Base-by-base conservation (phyloP, 2,329 filamentous ascomycete genomes). In the Botryotinia calthae region DNA sequence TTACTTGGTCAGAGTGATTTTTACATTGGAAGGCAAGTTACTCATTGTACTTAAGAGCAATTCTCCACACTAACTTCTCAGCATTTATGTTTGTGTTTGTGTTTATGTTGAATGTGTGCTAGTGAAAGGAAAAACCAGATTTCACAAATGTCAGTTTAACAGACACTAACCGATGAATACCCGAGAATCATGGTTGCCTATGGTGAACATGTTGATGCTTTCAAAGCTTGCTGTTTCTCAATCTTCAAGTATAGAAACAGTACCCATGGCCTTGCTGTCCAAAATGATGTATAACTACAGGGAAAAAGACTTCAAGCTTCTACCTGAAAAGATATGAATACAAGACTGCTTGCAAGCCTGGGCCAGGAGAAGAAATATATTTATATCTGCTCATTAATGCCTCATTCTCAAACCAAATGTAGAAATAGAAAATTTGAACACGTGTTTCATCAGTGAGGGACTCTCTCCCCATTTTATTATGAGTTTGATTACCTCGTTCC, bases 61-160 rank as follows among this genome's bases (percentile, higher is more conserved):
- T 18, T 18, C 3, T 31, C 8, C 14, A 56, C 1, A 31, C 5
- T 4, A 4, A 2, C 1, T 28, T 8, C 14, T 3, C 31, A 6
- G 31, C 2, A 22, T 34, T 25, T 2, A 34, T 59, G 3, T 34
- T 58, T 34, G 18, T 58, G 4, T 34, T 34, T 34, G 6, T 51
- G 7, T 51, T 51, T 51, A 9, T 40, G 25, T 61, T 40, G 5
- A 7, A 7, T 16, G 12, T 25, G 2, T 61, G 22, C 3, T 1
- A 61, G 34, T 25, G 31, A 37, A 37, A 8, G 22, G 14, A 61
- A 18, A 18, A 28, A 16, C 0, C n/a, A 28, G 6, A 54, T 54
- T 28, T 54, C 7, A 56, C 16, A 9, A 9, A 18, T 31, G 14
- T 56, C n/a, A 56, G 14, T 6, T 18, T 18, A 8, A 3, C 1